Conservation (phyloP, 2,329 filamentous ascomycete species). For the Annulohypoxylon truncatum region DNA sequence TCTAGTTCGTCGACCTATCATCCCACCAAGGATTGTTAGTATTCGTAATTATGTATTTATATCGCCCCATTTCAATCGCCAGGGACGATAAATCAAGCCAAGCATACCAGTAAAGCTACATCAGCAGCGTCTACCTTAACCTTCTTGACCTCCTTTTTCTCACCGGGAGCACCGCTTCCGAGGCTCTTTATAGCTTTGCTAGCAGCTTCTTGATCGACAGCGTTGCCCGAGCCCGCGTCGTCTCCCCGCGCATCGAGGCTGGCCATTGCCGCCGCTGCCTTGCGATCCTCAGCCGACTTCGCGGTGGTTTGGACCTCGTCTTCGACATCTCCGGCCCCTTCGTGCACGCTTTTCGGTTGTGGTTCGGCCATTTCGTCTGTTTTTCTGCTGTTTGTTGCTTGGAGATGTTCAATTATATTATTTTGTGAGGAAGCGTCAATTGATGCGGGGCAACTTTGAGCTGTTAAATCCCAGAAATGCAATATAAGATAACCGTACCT, state of each 20-base stretch:
- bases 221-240: slow-evolving; percentile 56
- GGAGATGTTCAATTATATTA: neutral
- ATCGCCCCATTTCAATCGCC: neutral
- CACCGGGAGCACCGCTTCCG: slow-evolving; percentile 49
- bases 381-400: neutral
- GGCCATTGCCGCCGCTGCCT: slow-evolving; percentile 78
- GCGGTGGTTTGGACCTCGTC: slow-evolving; percentile 64
- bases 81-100: neutral
- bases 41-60: neutral
- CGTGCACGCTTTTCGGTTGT: slow-evolving; percentile 67
- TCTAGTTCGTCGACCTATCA: slow-evolving; percentile 77
- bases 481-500: neutral
- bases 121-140: slow-evolving; percentile 81
- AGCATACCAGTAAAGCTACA: slow-evolving; percentile 73
- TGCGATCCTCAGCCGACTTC: slow-evolving; percentile 80
- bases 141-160: slow-evolving; percentile 63
- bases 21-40: slow-evolving; percentile 4
- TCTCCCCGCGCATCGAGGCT: slow-evolving; percentile 70
- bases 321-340: slow-evolving; percentile 71
- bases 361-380: slow-evolving; percentile 66
- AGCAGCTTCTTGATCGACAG: slow-evolving; percentile 76
- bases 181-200: slow-evolving; percentile 78
- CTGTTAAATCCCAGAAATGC: neutral
- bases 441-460: slow-evolving; percentile 24
- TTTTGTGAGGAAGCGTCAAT: neutral